These are phyloP conservation scores for Chrysanthemum seticuspe DNA, from an alignment of 129 eudicot genomes.

Conservation along the genomic window DNA sequence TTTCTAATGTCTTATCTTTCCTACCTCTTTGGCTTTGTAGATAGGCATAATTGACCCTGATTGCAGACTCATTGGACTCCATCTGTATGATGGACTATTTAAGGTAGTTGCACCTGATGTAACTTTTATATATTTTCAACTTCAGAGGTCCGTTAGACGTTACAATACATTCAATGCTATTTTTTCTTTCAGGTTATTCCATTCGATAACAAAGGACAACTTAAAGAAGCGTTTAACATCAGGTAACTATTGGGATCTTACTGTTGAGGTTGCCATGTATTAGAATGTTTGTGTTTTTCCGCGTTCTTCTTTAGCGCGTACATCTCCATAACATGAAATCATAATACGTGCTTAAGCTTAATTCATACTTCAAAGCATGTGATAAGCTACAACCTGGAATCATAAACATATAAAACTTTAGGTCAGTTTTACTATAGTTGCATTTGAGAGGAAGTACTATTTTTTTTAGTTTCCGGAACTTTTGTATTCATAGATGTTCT, in stretches of 20 bases:
- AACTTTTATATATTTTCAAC: background rate
- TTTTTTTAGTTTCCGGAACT: no score
- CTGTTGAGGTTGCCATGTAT: no score
- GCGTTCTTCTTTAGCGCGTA: no score
- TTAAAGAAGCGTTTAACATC: conserved; percentile 95
- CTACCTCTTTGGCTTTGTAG: conserved; percentile 42
- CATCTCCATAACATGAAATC: no score
- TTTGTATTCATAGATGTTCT: no score
- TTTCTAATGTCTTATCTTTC: conserved; percentile 9
- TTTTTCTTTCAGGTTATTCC: conserved; percentile 77
- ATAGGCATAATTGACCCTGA: conserved; percentile 97
- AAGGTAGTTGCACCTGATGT: conserved; percentile 49
- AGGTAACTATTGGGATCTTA: conserved; percentile 39
- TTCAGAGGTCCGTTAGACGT: conserved; percentile 5
- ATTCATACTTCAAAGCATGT: no score
- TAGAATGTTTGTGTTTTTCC: no score
- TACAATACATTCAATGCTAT: background rate
- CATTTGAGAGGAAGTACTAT: no score
- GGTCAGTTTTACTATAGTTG: no score
- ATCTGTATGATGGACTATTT: conserved; percentile 89
- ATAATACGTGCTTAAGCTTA: no score
- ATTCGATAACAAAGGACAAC: conserved; percentile 95
- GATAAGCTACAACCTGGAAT: no score
- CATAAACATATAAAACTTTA: no score
- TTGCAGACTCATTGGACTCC: conserved; percentile 97